Percentiles rank a stretch among this genome's conserved stretches.
phyloP scores from a whole-genome alignment of 805 yeast species.

The Starmerella potacharoeniae region DNA sequence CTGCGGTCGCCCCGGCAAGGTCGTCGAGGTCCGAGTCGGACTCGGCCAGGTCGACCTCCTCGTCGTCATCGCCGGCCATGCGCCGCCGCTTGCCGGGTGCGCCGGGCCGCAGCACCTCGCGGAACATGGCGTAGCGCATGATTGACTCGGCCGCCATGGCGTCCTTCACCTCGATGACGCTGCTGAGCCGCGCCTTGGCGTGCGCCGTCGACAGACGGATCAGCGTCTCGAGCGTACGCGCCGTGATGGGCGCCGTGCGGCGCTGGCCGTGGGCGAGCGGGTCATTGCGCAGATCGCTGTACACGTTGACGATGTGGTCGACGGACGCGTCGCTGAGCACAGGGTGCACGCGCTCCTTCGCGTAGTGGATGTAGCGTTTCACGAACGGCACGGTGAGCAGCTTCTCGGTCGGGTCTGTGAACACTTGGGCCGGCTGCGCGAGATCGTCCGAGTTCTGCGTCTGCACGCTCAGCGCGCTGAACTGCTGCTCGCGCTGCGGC shows the following conservation, averaged over 20 bases:
- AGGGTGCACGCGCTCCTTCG: conserved; percentile 79
- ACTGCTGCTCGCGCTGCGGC: conserved; percentile 71
- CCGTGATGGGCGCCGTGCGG: conserved; percentile 87
- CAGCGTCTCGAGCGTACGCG: conserved; percentile 93
- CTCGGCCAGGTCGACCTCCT: conserved; percentile 23
- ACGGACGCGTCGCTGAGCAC: conserved; percentile 66
- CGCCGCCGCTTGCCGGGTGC: conserved; percentile 27
- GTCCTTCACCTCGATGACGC: conserved; percentile 60
- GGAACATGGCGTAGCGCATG: conserved; percentile 74
- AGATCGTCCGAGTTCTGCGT: conserved; percentile 32
- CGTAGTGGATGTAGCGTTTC: conserved; percentile 86
- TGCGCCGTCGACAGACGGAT: conserved; percentile 94
- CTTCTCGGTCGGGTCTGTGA: conserved; percentile 34
- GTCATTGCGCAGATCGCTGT: conserved; percentile 72
- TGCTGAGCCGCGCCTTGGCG: conserved; percentile 85
- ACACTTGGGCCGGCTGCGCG: conserved; percentile 37
- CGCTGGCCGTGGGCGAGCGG: conserved; percentile 35
- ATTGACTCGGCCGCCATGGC: conserved; percentile 78
- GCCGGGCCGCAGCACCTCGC: conserved; percentile 45
- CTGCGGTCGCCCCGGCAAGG: conserved; percentile 39
- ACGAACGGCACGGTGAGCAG: conserved; percentile 71
- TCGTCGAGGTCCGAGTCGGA: conserved; percentile 27
- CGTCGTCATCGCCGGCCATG: conserved; percentile 21
- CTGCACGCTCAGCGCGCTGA: conserved; percentile 72
- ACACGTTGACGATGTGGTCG: conserved; percentile 66